phyloP scores from a whole-genome alignment of 2,329 filamentous ascomycete genomes.

The Trichothecium roseum region DNA sequence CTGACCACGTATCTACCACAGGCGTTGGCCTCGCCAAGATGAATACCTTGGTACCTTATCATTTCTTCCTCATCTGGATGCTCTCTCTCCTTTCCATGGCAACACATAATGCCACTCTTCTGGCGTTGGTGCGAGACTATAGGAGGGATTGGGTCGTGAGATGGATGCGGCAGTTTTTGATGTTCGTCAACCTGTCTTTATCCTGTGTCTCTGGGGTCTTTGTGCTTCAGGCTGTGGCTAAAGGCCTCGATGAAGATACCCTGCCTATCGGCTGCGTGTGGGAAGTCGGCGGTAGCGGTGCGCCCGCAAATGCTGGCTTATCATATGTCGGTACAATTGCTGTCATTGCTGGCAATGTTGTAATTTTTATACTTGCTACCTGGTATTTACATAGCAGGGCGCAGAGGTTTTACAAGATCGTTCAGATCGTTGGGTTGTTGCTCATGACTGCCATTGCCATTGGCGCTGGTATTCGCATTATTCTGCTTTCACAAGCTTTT shows the following conservation, averaged over 20 bases:
- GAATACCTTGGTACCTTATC: constrained; percentile 49
- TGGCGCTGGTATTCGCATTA: constrained; percentile 46
- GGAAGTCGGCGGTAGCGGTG: constrained; percentile 27
- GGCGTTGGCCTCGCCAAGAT: constrained; percentile 49
- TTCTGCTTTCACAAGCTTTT: constrained; percentile 51
- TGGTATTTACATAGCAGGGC: constrained; percentile 53
- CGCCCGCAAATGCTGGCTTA: constrained; percentile 28
- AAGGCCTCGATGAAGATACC: constrained; percentile 37
- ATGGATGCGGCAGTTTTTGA: constrained; percentile 55
- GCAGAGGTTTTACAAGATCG: constrained; percentile 41
- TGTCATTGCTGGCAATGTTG: constrained; percentile 46
- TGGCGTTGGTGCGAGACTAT: constrained; percentile 57
- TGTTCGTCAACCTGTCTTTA: constrained; percentile 54
- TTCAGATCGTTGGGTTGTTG: constrained; percentile 42
- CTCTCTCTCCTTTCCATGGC: constrained; percentile 53
- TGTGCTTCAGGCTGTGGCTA: constrained; percentile 43
- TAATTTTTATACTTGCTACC: constrained; percentile 49
- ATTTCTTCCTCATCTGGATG: constrained; percentile 65
- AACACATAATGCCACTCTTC: constrained; percentile 53
- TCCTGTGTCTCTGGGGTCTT: constrained; percentile 46
- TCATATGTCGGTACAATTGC: constrained; percentile 50
- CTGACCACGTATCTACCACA: constrained; percentile 3
- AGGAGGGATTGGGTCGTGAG: constrained; percentile 56
- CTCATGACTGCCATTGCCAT: constrained; percentile 48
- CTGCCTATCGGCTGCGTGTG: constrained; percentile 54